phyloP scores from a whole-genome alignment of 140 eudicot genomes.

The Ambrosia hybrid region DNA sequence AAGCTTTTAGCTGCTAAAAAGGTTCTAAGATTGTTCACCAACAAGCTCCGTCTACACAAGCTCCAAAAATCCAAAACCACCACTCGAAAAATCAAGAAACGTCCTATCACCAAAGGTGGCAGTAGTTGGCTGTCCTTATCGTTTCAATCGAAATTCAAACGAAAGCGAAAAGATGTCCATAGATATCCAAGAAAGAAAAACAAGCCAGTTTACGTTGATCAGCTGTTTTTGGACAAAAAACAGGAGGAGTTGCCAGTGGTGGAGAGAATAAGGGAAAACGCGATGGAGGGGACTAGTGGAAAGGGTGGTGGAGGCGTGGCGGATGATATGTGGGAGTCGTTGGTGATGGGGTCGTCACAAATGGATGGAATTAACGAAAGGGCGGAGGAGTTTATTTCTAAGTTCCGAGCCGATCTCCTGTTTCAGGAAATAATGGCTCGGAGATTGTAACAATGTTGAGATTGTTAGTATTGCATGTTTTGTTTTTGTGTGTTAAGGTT shows the following conservation, averaged over 20 bases:
- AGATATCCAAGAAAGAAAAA: conserved; percentile 38
- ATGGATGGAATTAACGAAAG: conserved; percentile 67
- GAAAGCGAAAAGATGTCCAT: conserved; percentile 21
- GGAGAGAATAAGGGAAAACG: conserved; percentile 16
- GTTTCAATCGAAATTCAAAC: conserved; percentile 37
- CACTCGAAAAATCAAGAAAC: conserved; percentile 41
- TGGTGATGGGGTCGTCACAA: conserved; percentile 55
- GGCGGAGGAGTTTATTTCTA: conserved; percentile 73
- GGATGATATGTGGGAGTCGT: conserved; percentile 78
- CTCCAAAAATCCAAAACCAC: conserved; percentile 45
- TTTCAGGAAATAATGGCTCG: conserved; percentile 46
- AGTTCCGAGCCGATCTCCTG: conserved; percentile 63
- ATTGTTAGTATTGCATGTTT: not conserved
- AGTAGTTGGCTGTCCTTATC: conserved; percentile 32
- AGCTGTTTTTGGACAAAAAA: conserved; percentile 39
- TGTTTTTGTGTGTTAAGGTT: conserved; percentile 16
- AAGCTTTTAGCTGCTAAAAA: conserved; percentile 43
- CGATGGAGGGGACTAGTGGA: conserved; percentile 26
- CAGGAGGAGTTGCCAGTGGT: conserved; percentile 20
- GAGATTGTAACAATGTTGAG: conserved; percentile 37
- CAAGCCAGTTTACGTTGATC: conserved; percentile 49
- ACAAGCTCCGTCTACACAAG: conserved; percentile 45
- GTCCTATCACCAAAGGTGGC: conserved; percentile 10
- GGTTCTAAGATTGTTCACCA: conserved; percentile 43
- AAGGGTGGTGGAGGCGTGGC: conserved; percentile 25